Evolutionary conservation across 768 basidiomycete genomes (phyloP).

Genomic region (Xerocomellus chrysenteron): DNA sequence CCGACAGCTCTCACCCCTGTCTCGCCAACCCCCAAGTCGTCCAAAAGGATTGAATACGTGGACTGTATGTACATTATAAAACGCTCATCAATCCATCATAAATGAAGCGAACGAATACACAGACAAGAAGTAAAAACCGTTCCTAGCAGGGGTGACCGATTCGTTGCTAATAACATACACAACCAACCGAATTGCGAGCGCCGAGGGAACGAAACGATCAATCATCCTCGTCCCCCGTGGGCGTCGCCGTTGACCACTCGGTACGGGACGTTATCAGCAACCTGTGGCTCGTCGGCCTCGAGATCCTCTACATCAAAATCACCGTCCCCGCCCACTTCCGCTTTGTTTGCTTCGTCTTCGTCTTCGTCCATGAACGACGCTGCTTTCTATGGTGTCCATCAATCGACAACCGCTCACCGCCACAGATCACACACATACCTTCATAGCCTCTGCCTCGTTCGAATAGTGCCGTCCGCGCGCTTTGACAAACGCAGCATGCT

Average conservation of each 20-base stretch:
- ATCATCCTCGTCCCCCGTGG: slow-evolving; percentile 14
- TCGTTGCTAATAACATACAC: not conserved
- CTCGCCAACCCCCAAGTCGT: not conserved
- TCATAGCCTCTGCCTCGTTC: slow-evolving; percentile 92
- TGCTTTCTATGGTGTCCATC: slow-evolving; percentile 49
- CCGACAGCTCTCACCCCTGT: not conserved
- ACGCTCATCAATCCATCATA: not conserved
- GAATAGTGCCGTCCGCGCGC: slow-evolving; percentile 86
- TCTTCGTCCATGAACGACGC: slow-evolving; percentile 65
- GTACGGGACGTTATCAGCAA: not conserved
- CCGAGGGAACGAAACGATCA: not conserved
- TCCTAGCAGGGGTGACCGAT: not conserved
- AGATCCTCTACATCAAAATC: slow-evolving; percentile 10
- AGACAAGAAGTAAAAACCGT: not conserved
- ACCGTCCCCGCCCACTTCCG: not conserved
- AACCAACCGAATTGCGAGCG: not conserved
- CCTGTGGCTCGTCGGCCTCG: slow-evolving; percentile 2
- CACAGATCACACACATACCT: slow-evolving; percentile 46
- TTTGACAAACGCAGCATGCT: slow-evolving; percentile 78
- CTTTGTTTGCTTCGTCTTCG: slow-evolving; percentile 32
- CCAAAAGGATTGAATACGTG: not conserved
- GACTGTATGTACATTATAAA: not conserved
- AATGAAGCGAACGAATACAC: not conserved
- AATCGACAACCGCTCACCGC: not conserved
- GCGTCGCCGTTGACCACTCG: slow-evolving; percentile 22